Conservation (phyloP, 2,329 filamentous ascomycete genomes). For the Diplocarpon rosae region DNA sequence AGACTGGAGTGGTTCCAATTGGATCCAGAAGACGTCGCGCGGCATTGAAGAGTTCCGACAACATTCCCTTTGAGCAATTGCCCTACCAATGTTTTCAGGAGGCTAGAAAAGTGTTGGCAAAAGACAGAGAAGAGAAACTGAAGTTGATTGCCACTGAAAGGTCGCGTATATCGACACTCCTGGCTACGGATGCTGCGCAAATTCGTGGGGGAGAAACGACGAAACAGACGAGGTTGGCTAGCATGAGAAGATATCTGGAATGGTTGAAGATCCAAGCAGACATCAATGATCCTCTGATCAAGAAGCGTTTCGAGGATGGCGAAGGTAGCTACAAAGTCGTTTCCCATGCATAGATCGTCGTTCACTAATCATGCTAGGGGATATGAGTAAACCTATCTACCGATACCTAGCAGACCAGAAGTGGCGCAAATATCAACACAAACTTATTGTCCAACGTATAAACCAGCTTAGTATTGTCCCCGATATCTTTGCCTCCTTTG, state of each 20-base stretch:
- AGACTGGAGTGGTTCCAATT: slow-evolving; percentile 58
- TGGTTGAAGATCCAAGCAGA: slow-evolving; percentile 80
- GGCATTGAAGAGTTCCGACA: slow-evolving; percentile 52
- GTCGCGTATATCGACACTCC: slow-evolving; percentile 56
- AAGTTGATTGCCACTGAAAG: slow-evolving; percentile 57
- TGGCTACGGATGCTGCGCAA: slow-evolving; percentile 44
- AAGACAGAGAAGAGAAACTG: slow-evolving; percentile 74
- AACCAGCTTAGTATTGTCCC: slow-evolving; percentile 78
- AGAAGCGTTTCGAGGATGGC: slow-evolving; percentile 89
- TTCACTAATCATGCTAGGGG: slow-evolving; percentile 44
- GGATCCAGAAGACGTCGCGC: slow-evolving; percentile 77
- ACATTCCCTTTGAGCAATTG: slow-evolving; percentile 77
- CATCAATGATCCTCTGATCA: slow-evolving; percentile 88
- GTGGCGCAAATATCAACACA: slow-evolving; percentile 76
- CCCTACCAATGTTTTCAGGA: slow-evolving; percentile 98
- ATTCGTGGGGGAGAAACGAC: slow-evolving; percentile 50
- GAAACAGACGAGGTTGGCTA: slow-evolving; percentile 56
- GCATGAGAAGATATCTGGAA: slow-evolving; percentile 63
- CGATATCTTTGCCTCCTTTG: slow-evolving; percentile 72
- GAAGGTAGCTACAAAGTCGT: slow-evolving; percentile 49
- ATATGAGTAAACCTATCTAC: slow-evolving; percentile 96
- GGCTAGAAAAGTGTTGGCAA: slow-evolving; percentile 69
- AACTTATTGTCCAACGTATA: slow-evolving; percentile 75
- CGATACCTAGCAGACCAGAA: slow-evolving; percentile 76
- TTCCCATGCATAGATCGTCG: background rate